Base-by-base conservation (phyloP, 495 filamentous ascomycete species). In the Penicillium roqueforti region DNA sequence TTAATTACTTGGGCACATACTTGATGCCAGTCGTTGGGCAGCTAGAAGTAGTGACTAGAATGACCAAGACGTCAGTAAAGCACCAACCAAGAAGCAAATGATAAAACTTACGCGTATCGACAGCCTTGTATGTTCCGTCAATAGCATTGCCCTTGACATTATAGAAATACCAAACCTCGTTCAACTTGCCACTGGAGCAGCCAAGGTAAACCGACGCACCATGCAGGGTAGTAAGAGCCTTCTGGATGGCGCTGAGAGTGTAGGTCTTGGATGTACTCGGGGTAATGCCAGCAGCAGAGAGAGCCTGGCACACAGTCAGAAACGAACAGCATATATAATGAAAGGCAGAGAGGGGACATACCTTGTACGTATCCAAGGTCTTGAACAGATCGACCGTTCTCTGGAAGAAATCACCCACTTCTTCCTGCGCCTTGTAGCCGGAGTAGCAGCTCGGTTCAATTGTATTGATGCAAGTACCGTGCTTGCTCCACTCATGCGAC, bases 401-500 rank as follows among this genome's bases (percentile, higher is more conserved):
- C 46, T 83, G 74, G 39, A 84, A 80, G 55, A 71, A 82, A 41
- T 80, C 77, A 7, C 82, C 75, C 13, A 82, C 75, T 58, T 89
- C 87, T 61, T 81, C 75, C 55, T 80, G 75, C 0, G 74, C 54
- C 9, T 69, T 65, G 67, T 95, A 89, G 43, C 69, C 62, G 28
- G 69, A 75, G 71, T 95, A 96, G 76, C 91, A 96, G 56, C 63
- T 66, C 0, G 89, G 82, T 0, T 84, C 74, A 29, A 95, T 80
- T 10, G 78, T 81, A 65, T 79, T 81, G 52, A 81, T 74, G 55
- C 78, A 81, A 40, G 78, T 81, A 58, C 88, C 74, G 60, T 95
- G 90, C 69, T 90, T 92, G 67, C 75, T 78, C 85, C 85, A 95
- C 61, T 92, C 88, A 62, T 92, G 88, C 60, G 83, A 71, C 89